A percentile compares a stretch with the other conserved stretches of the same genome.
phyloP scores from a whole-genome alignment of 768 basidiomycete species.

The Phlebiopsis flavidoalba region DNA sequence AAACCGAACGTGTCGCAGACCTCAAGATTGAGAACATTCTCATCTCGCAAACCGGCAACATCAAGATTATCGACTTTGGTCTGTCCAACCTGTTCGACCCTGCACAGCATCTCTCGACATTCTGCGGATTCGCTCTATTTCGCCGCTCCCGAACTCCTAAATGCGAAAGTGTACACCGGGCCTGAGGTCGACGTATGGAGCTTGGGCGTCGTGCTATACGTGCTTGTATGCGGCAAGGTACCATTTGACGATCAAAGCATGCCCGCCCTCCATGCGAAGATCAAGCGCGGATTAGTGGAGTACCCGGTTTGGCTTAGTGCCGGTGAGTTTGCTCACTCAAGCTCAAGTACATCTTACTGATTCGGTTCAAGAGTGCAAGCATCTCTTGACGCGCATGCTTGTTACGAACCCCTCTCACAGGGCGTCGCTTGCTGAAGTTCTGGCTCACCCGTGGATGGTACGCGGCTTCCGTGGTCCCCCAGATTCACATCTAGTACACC shows the following conservation, averaged over 20 bases:
- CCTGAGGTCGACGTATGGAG: constrained; percentile 99
- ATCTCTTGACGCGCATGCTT: constrained; percentile 89
- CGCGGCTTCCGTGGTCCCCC: constrained; percentile 82
- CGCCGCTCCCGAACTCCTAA: constrained; percentile 95
- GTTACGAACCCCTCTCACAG: constrained; percentile 88
- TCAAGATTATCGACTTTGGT: constrained; percentile 99
- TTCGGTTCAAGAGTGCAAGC: constrained; percentile 75
- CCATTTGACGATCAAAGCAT: constrained; percentile 99
- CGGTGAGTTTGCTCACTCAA: constrained; percentile 44
- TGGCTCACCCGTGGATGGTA: constrained; percentile 88
- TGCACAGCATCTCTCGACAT: constrained; percentile 75
- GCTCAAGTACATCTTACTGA: background rate
- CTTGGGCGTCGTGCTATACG: constrained; percentile 97
- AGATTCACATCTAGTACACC: constrained; percentile 79
- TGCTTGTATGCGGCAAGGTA: constrained; percentile 96
- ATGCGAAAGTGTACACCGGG: constrained; percentile 94
- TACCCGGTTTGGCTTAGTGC: constrained; percentile 96
- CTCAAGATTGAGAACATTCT: constrained; percentile 99
- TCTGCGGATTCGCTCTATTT: constrained; percentile 98
- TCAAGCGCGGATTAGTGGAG: constrained; percentile 94
- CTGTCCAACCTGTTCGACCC: constrained; percentile 95
- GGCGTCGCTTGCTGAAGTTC: constrained; percentile 79
- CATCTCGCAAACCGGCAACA: constrained; percentile 96
- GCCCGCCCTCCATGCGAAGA: constrained; percentile 98
- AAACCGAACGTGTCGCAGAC: constrained; percentile 37